Conservation (phyloP, 768 basidiomycete species). For the Chalciporus pseudorubinellus region DNA sequence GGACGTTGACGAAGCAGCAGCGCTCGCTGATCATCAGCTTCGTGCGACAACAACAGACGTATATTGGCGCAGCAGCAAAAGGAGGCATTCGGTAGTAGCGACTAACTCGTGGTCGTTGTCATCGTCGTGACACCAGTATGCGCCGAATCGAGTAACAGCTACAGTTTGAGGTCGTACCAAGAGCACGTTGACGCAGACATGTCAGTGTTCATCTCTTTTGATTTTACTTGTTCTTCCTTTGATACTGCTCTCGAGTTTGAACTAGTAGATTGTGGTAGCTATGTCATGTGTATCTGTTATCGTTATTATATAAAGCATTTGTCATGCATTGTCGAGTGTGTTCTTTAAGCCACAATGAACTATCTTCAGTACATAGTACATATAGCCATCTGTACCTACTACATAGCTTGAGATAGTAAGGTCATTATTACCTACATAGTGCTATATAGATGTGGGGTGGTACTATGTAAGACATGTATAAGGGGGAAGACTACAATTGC, state of each 20-base stretch:
- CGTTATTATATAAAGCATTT: too few relatives aligned
- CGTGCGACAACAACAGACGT: constrained; percentile 36
- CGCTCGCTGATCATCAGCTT: constrained; percentile 30
- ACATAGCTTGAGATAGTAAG: too few relatives aligned
- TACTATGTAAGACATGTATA: too few relatives aligned
- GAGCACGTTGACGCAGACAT: background rate
- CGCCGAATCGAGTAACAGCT: background rate
- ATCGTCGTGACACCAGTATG: constrained; percentile 2
- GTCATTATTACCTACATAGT: too few relatives aligned
- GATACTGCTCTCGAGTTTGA: background rate
- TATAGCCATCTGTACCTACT: too few relatives aligned
- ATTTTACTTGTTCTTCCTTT: background rate
- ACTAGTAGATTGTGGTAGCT: too few relatives aligned
- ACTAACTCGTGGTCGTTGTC: background rate
- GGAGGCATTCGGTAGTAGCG: constrained; percentile 1
- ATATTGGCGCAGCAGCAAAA: constrained; percentile 43
- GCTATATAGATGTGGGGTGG: too few relatives aligned
- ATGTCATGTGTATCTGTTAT: too few relatives aligned
- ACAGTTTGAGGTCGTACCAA: background rate
- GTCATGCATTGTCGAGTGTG: too few relatives aligned
- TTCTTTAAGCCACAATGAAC: too few relatives aligned
- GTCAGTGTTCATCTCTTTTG: background rate
- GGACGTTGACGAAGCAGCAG: constrained; percentile 15
- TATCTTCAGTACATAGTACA: too few relatives aligned
- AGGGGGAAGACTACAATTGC: too few relatives aligned